Conservation (phyloP, 108 stramenopile genomes). For the Nitzschia inconspicua region DNA sequence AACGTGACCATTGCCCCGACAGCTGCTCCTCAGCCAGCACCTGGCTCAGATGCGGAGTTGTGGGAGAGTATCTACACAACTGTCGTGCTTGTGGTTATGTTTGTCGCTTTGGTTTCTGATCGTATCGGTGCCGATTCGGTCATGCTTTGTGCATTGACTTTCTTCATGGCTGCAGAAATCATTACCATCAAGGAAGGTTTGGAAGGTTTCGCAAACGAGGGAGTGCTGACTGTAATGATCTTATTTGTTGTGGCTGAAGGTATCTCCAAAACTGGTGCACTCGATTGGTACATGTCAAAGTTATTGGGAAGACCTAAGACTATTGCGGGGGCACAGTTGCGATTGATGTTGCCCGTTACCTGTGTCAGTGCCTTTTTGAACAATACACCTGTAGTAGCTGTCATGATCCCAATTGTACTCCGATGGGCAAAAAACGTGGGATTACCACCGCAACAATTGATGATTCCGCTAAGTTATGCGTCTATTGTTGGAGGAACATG, state of each 20-base stretch:
- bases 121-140: conserved; percentile 63
- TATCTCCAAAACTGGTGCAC: conserved; percentile 73
- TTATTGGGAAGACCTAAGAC: conserved; percentile 64
- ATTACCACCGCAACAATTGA: conserved; percentile 56
- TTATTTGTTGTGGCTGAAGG: conserved; percentile 85
- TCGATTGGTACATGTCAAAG: conserved; percentile 88
- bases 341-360: conserved; percentile 68
- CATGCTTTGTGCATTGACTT: conserved; percentile 65
- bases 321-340: conserved; percentile 62
- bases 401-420: conserved; percentile 90
- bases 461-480: conserved; percentile 81
- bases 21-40: too few relatives aligned
- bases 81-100: conserved; percentile 64
- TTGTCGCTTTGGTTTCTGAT: conserved; percentile 61
- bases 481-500: conserved; percentile 88
- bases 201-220: conserved; percentile 81
- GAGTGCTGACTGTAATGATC: conserved; percentile 75
- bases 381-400: conserved; percentile 87
- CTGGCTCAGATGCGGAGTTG: too few relatives aligned
- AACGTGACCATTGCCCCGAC: too few relatives aligned
- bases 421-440: conserved; percentile 68
- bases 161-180: conserved; percentile 71
- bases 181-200: conserved; percentile 65
- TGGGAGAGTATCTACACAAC: conserved; percentile 67
- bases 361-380: conserved; percentile 82